Evolutionary conservation across 2,329 filamentous ascomycete species (phyloP), one percentile per base, ranked within the genome.

Genomic region (Penicillium hordei): DNA sequence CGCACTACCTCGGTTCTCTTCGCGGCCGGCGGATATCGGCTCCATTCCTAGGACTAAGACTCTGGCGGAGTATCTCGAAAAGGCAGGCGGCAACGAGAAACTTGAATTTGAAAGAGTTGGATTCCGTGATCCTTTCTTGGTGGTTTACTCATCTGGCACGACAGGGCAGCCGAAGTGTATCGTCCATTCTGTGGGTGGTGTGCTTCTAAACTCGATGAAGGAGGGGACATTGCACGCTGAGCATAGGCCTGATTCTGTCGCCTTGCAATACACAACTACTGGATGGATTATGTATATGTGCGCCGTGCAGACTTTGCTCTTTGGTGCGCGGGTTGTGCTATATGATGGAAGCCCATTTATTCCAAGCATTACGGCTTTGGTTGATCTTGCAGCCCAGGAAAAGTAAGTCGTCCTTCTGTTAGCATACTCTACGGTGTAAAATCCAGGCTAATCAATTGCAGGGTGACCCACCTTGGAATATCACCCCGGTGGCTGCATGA

Each of bases 211-310:
- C 34, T 61, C 72, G 2, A 73, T 72, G 40, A 87, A 93, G 69
- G 91, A 95, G 70, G 78, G 76, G 1, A 73, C 70, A 23, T 68
- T 87, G 23, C 83, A 87, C 63, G 72, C 77, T 7, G 62, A 82
- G 48, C 65, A 80, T 42, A 71, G 72, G 0, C 69, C 79, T 0
- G 70, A 71, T 8, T 79, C 71, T 17, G 77, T 80, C 0, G 69
- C 75, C 9, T 63, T 87, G 34, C 85, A 88, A 67, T 87, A 85
- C 66, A 88, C 86, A 1, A 89, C 86, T 0, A 91, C 89, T 0
- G 89, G 89, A 0, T 95, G 91, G 91, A 94, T 96, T 75, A 95
- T 96, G 91, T 94, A 93, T 70, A 77, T 92, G 9, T 76, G 80
- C 3, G 83, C 82, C 38, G 78, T 90, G 0, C 78, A 81, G 21